Evolutionary conservation across 2,329 filamentous ascomycete genomes (phyloP), one percentile per base, ranked within the genome.

Genomic region (Colletotrichum lupini): DNA sequence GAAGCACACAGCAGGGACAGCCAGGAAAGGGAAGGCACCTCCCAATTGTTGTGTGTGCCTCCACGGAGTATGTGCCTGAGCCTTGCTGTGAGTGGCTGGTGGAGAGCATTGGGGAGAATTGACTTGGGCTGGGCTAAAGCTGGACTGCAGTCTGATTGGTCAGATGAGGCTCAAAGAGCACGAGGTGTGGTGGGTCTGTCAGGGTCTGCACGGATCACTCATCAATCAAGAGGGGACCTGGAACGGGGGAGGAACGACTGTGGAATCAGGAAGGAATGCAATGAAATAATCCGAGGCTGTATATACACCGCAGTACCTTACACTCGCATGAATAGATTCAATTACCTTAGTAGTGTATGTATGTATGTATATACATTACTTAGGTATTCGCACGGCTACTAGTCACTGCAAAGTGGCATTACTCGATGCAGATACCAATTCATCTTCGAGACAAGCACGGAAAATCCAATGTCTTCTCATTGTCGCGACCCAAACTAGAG

Each of bases 1-100:
- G 70, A 73, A 73, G 70, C 70, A 61, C 67, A 65, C 66, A 61
- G 67, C 37, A 70, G 35, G 26, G 37, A 30, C 61, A 22, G 35
- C 46, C 49, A 59, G n/a, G 26, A 42, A 49, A 12, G 32, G 42
- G 46, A 60, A 64, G 66, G 58, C 37, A 61, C 66, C n/a, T 53
- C 53, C 22, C 30, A 28, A 59, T 49, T 53, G 53, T 65, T 67
- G 32, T 26, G 69, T 32, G 42, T 16, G 16, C 14, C 9, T 42
- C 3, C 37, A 16, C 37, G 14, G 6, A 16, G 14, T 3, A 46
- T 49, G 37, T 37, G 42, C 55, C 42, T 67, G 61, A 64, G 42
- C 52, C 55, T 28, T 46, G 32, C 55, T 57, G 26, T 71, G 67
- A 73, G 46, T 73, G 70, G 70, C 32, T 9, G 56, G 60, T 28